These are phyloP conservation scores for Sarcocystis neurona DNA, from an alignment of 169 alveolate genomes.

Conservation along the genomic window DNA sequence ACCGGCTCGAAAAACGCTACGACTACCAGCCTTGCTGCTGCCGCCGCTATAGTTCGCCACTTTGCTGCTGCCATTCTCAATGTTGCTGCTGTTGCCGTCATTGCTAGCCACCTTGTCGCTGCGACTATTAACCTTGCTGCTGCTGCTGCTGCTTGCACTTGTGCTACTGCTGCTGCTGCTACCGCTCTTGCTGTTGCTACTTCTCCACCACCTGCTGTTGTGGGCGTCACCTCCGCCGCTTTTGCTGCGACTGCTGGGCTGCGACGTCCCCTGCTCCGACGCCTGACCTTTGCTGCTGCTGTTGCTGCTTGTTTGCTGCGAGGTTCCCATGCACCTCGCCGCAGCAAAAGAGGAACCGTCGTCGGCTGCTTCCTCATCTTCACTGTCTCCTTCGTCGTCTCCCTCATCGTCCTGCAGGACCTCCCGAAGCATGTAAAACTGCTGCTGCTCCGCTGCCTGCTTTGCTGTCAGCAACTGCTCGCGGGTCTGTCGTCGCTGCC, in stretches of 20 bases:
- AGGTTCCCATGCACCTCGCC: too few species aligned
- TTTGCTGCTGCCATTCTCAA: background rate
- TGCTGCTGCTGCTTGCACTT: conserved; percentile 54
- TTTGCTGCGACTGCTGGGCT: too few species aligned
- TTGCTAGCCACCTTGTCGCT: background rate
- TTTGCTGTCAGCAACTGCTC: too few species aligned
- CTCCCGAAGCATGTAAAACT: background rate
- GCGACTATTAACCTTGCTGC: conserved; percentile 24
- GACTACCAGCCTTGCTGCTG: background rate
- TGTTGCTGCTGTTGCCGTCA: background rate
- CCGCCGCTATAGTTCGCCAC: background rate
- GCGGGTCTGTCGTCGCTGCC: too few species aligned
- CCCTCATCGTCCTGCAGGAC: background rate
- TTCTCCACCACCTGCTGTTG: too few species aligned
- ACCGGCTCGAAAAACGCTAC: background rate
- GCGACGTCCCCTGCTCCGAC: too few species aligned
- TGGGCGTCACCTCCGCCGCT: too few species aligned
- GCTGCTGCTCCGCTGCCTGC: background rate
- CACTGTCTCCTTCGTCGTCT: background rate
- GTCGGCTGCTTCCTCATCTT: background rate
- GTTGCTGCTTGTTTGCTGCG: too few species aligned
- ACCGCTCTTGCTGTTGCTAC: background rate
- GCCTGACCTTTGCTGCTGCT: too few species aligned
- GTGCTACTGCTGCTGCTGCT: too few species aligned
- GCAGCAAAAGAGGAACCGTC: too few species aligned